Base-by-base conservation (phyloP, 257 asterid species). In the Datura wrightii region DNA sequence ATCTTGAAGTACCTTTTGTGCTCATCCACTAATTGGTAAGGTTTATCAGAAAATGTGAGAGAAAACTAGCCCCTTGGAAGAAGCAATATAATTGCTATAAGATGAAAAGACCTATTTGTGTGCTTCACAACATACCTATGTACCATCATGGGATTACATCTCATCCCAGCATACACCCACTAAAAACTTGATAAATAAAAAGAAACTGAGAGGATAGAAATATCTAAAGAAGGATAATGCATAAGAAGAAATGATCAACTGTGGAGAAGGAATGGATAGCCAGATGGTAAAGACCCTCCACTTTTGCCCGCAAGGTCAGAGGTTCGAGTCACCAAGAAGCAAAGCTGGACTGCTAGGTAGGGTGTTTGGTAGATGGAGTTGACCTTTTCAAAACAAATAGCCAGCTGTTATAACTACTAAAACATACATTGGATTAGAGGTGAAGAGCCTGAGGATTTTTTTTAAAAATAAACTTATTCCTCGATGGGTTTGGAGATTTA, bases 61-160 rank as follows among this genome's bases (percentile, higher is more conserved):
- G 72, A 34, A 65, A 65, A 65, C 44, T 65, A 34, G 72, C 46
- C 36, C 14, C 72, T 65, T 65, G 71, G 71, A 65, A 34, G 71
- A 65, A 34, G 71, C 50, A 44, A 44, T 34, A 65, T 65, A 62
- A 31, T 65, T 36, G 9, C 72, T 65, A 65, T 0, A 65, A 65
- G 72, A 36, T 65, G 72, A 65, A 44, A 13, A 65, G 46, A 65
- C 72, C 13, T 34, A 34, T 39, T 66, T 36, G 48, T 3, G 74
- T 66, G 74, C 46, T 66, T 65, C 74, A 36, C 4, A 15, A 66
- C 24, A 66, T 66, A 36, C 74, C 74, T 13, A 66, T 0, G 1
- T 14, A 6, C 48, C 48, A 66, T 14, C 9, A 37, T 66, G 6
- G 48, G 6, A 36, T 37, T 37, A 66, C 74, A 54, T 15, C 60